phyloP scores from a whole-genome alignment of 129 eudicot species.

The Scalesia atractyloides region DNA sequence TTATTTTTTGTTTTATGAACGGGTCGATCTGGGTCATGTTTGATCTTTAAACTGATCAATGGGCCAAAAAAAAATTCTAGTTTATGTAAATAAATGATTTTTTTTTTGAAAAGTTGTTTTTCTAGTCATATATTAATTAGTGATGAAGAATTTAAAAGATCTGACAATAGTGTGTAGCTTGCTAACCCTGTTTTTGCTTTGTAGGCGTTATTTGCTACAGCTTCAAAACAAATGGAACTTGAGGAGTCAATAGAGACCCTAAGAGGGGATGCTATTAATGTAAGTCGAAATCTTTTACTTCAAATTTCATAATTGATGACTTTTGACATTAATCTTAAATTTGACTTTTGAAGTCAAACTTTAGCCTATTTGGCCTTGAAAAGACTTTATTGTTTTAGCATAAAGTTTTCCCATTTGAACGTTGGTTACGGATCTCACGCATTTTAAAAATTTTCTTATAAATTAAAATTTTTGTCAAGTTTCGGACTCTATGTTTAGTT shows the following conservation, averaged over 20 bases:
- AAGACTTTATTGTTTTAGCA: neutral
- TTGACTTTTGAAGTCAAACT: neutral
- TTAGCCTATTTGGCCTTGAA: neutral
- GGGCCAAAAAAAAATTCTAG: neutral
- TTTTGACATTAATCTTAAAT: no score
- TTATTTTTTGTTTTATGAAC: neutral
- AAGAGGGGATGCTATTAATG: conserved; percentile 58
- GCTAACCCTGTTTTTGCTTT: conserved; percentile 5
- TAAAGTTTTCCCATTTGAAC: no score
- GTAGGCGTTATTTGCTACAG: conserved; percentile 84
- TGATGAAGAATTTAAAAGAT: neutral
- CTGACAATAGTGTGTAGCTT: neutral
- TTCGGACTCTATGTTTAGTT: neutral
- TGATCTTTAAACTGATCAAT: neutral
- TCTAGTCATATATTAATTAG: neutral
- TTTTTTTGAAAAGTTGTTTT: no score
- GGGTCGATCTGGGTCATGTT: neutral
- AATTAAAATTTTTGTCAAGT: neutral
- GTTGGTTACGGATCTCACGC: no score
- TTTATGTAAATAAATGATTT: no score
- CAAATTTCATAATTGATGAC: neutral
- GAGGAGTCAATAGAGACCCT: conserved; percentile 81
- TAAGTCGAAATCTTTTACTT: conserved; percentile 33
- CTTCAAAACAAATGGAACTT: conserved; percentile 94
- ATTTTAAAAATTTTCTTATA: neutral